Evolutionary conservation across 352 stramenopile genomes (phyloP).

Genomic region (Pythium folliculosum): DNA sequence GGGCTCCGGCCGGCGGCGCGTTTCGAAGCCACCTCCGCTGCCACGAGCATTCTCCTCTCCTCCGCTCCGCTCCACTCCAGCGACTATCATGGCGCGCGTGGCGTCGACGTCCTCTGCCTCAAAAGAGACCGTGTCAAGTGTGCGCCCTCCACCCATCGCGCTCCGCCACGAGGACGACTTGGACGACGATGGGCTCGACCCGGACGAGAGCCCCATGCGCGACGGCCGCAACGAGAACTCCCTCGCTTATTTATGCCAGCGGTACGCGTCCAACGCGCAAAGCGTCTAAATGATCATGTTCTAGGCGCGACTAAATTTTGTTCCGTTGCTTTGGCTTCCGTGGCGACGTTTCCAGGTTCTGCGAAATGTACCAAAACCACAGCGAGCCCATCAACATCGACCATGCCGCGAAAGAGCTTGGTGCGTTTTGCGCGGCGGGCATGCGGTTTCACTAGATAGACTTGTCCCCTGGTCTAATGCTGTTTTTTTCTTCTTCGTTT

Average conservation of each 20-base stretch:
- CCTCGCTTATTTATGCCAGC: constrained; percentile 33
- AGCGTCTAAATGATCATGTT: neutral
- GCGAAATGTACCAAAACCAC: constrained; percentile 36
- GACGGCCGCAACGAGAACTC: constrained; percentile 38
- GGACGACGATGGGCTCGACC: constrained; percentile 25
- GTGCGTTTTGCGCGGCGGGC: constrained; percentile 9
- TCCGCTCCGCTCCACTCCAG: neutral
- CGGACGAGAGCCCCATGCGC: constrained; percentile 30
- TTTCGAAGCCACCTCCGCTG: constrained; percentile 11
- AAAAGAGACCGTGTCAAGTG: constrained; percentile 16
- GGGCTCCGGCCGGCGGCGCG: neutral
- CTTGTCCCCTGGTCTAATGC: constrained; percentile 4
- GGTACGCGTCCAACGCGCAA: constrained; percentile 8
- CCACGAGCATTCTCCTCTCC: constrained; percentile 1
- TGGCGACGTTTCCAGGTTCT: constrained; percentile 31
- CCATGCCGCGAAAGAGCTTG: constrained; percentile 34
- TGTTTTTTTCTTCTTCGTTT: neutral
- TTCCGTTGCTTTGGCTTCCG: neutral
- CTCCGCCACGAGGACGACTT: constrained; percentile 18
- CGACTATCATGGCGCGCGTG: constrained; percentile 8
- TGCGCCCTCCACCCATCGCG: constrained; percentile 22
- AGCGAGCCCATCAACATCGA: constrained; percentile 43
- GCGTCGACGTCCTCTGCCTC: neutral
- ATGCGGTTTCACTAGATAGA: neutral
- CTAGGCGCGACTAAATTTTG: constrained; percentile 5